Conservation (phyloP, 176 grass and related monocot species). For the Carex myosuroides region DNA sequence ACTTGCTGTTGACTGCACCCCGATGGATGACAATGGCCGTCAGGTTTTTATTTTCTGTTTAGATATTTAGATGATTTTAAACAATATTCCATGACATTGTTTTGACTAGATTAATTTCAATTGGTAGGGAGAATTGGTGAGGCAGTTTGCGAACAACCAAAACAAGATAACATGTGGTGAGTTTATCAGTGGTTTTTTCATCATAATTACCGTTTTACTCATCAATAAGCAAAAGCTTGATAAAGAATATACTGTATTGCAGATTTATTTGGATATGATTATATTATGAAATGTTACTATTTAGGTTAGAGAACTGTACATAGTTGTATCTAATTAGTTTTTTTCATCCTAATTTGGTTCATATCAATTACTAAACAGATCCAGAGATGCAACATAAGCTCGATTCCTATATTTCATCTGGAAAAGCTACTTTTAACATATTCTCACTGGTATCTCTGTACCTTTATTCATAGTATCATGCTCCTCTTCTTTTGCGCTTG, state of each 20-base stretch:
- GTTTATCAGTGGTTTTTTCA: constrained; percentile 23
- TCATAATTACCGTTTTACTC: background rate
- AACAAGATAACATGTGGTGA: constrained; percentile 81
- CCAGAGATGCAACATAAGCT: constrained; percentile 57
- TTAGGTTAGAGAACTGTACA: background rate
- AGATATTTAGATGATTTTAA: background rate
- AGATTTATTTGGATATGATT: background rate
- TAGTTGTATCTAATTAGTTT: background rate
- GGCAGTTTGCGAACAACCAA: constrained; percentile 56
- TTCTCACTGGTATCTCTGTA: constrained; percentile 39
- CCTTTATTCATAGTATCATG: background rate
- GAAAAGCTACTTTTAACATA: constrained; percentile 49
- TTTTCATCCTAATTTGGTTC: constrained; percentile 25
- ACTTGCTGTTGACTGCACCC: constrained; percentile 90
- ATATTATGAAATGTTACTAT: background rate
- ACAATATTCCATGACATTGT: background rate
- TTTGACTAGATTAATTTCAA: constrained; percentile 14
- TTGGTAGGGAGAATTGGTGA: constrained; percentile 81
- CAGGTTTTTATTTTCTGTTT: constrained; percentile 43
- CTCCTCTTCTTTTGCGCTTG: background rate
- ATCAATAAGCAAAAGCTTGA: background rate
- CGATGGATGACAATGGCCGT: constrained; percentile 84
- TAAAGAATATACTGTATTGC: background rate
- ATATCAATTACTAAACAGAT: constrained; percentile 50
- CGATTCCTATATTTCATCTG: constrained; percentile 41